phyloP scores from a whole-genome alignment of 768 basidiomycete species.

The Austroboletus festivus region DNA sequence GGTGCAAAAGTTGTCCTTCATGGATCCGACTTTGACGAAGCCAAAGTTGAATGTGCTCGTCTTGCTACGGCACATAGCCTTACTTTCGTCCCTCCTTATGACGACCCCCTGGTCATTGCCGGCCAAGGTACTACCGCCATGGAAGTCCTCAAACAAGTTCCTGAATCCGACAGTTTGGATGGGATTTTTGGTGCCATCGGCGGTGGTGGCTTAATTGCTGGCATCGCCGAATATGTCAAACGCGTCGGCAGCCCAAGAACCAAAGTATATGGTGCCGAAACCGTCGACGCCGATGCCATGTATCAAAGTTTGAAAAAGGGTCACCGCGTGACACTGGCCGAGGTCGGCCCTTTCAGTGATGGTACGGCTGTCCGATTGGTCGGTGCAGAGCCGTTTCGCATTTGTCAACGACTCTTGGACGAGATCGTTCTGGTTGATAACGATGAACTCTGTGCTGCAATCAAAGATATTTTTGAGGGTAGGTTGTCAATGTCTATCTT shows the following conservation, averaged over 20 bases:
- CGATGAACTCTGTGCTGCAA: conserved; percentile 96
- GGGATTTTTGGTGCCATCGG: conserved; percentile 91
- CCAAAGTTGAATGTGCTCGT: conserved; percentile 89
- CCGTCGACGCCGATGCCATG: conserved; percentile 94
- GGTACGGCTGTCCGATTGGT: conserved; percentile 97
- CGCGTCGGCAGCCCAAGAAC: conserved; percentile 83
- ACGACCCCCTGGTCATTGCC: conserved; percentile 94
- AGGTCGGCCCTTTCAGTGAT: conserved; percentile 96
- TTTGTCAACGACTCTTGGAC: conserved; percentile 84
- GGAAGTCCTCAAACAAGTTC: conserved; percentile 90
- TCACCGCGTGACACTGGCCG: conserved; percentile 75
- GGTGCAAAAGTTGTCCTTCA: conserved; percentile 93
- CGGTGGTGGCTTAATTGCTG: conserved; percentile 91
- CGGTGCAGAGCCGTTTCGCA: conserved; percentile 90
- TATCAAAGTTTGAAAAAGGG: conserved; percentile 75
- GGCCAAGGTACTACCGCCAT: conserved; percentile 95
- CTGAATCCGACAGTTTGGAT: conserved; percentile 71
- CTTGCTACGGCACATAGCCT: conserved; percentile 75
- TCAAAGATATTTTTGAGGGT: conserved; percentile 99
- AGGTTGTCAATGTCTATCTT: conserved; percentile 8
- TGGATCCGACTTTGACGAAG: conserved; percentile 92
- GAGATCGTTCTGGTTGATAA: conserved; percentile 83
- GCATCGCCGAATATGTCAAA: conserved; percentile 89
- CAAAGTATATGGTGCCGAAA: conserved; percentile 88
- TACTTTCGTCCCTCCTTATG: conserved; percentile 93